Evolutionary conservation across 345 rosid species (phyloP).

Genomic region (Odontarrhena argentea): DNA sequence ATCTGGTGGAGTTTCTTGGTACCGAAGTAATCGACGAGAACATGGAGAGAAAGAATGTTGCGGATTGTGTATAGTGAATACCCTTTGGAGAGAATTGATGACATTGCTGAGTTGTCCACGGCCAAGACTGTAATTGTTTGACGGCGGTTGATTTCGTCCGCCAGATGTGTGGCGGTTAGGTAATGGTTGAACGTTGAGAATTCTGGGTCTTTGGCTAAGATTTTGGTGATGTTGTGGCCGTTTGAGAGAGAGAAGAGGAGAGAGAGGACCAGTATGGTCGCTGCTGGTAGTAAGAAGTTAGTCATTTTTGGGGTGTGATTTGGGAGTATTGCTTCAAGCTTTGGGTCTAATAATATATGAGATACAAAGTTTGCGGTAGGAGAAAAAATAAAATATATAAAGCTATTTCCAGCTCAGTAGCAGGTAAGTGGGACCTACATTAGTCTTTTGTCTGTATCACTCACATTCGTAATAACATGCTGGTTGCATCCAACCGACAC

Average conservation of each 20-base stretch:
- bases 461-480: slow-evolving; percentile 28
- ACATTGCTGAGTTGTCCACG: slow-evolving; percentile 85
- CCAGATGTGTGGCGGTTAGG: slow-evolving; percentile 82
- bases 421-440: slow-evolving; percentile 43
- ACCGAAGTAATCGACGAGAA: slow-evolving; percentile 88
- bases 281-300: slow-evolving; percentile 13
- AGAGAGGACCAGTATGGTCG: slow-evolving; percentile 30
- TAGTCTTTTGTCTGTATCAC: slow-evolving; percentile 28
- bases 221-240: slow-evolving; percentile 81
- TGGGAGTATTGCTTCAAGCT: too few species aligned
- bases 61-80: slow-evolving; percentile 67
- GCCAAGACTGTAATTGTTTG: slow-evolving; percentile 86
- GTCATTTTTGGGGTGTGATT: slow-evolving; percentile 27
- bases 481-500: slow-evolving; percentile 17
- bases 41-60: slow-evolving; percentile 86
- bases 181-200: slow-evolving; percentile 97
- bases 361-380: neutral
- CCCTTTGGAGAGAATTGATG: slow-evolving; percentile 59
- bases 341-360: slow-evolving; percentile 30
- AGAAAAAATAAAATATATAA: neutral
- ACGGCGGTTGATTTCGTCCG: slow-evolving; percentile 78
- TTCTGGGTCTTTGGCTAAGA: slow-evolving; percentile 71
- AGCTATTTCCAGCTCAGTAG: slow-evolving; percentile 49
- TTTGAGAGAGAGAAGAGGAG: slow-evolving; percentile 35
- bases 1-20: slow-evolving; percentile 91